Base-by-base conservation (phyloP, 2,329 filamentous ascomycete species). In the Beauveria sp. region DNA sequence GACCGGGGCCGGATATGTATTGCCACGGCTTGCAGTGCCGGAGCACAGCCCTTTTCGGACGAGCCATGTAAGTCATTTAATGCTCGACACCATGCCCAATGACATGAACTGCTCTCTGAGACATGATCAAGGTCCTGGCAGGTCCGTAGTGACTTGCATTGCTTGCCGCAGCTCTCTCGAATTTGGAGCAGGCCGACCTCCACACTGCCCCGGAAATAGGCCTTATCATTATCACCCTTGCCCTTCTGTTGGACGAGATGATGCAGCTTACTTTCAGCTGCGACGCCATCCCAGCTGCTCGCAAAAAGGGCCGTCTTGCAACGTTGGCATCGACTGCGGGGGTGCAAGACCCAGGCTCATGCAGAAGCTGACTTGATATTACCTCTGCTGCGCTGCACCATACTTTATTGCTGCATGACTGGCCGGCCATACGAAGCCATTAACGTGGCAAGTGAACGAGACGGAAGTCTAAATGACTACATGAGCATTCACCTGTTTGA, bases 201-300 rank as follows among this genome's bases (percentile, higher is more conserved):
- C 24, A 26, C 22, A 22, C 5, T 49, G 24, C 12, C 24, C 46
- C 46, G 24, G 22, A 5, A 49, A 49, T 49, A 38, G 31, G 22
- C 20, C 14, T 26, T 12, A 26, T 48, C 3, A 24, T 28, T 49
- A 18, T 28, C 16, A 38, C 34, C 34, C 20, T 14, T 24, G n/a
- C 28, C 20, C 28, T 26, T n/a, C 28, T 10, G 46, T 26, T 28
- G 20, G 31, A n/a, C 16, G 9, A 53, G 31, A 53, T 7, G 18
- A 24, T 53, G 50, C 50, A 53, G 50, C 50, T 53, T 53, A 40
- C 16, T 53, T 53, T 53, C 50, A 53, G 50, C 50, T 53, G 50
- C 50, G 12, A 53, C 50, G 5, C 31, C 50, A 40, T 53, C 31
- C 50, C 46, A n/a, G 46, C 46, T 16, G 7, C 46, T 49, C 6